These are phyloP conservation scores for Phytomonas sp. DNA, from an alignment of 208 protist species.

Conservation along the genomic window DNA sequence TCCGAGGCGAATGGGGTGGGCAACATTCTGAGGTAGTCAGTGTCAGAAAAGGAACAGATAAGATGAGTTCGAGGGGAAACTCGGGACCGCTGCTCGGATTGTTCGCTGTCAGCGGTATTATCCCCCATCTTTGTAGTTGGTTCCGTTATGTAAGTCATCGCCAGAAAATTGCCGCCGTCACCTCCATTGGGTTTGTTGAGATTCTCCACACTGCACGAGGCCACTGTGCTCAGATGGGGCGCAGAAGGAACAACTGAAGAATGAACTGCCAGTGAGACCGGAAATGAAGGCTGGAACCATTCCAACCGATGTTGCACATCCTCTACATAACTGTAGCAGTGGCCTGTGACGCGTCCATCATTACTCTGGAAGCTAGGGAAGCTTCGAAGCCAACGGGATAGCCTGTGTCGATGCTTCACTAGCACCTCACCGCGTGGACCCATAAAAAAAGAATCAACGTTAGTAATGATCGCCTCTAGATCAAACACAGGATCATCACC, in stretches of 20 bases:
- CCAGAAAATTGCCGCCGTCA: neutral
- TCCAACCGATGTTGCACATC: neutral
- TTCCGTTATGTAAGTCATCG: neutral
- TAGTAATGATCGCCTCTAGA: conserved; percentile 35
- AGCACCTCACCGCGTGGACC: conserved; percentile 44
- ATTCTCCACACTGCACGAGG: neutral
- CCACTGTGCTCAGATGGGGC: neutral
- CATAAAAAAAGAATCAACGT: conserved; percentile 45
- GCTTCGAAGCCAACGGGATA: conserved; percentile 56
- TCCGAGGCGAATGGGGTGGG: neutral
- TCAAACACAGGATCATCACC: conserved; percentile 15
- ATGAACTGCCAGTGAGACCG: neutral
- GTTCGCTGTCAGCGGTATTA: neutral
- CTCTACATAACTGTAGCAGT: conserved; percentile 1
- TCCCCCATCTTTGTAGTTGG: neutral
- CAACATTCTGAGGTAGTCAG: neutral
- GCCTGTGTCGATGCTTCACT: conserved; percentile 16
- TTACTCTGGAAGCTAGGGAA: conserved; percentile 17
- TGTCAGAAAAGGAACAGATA: neutral
- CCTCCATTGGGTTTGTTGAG: neutral
- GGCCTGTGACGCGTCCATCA: neutral
- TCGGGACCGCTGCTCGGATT: neutral
- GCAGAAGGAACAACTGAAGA: neutral
- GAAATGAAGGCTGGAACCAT: neutral
- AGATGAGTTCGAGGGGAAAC: neutral